These are phyloP conservation scores for Agaricus bisporus DNA, from an alignment of 768 basidiomycete species.

Conservation along the genomic window DNA sequence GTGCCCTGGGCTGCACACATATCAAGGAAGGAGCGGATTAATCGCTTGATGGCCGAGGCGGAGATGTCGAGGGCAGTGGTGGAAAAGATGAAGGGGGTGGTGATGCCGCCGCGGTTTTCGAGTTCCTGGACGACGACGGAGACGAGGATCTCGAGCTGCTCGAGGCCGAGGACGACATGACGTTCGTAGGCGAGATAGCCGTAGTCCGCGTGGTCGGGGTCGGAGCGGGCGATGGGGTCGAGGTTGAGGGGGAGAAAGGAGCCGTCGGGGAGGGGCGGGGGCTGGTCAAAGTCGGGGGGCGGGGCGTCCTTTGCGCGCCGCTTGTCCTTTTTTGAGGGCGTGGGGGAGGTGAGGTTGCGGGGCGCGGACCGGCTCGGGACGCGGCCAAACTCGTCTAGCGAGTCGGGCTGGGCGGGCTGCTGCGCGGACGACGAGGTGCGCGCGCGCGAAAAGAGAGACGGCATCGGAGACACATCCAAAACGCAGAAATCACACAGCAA, in stretches of 20 bases:
- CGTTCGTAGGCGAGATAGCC: conserved; percentile 71
- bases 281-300: conserved; percentile 21
- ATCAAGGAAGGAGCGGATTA: conserved; percentile 78
- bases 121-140: conserved; percentile 66
- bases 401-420: conserved; percentile 26
- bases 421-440: conserved; percentile 53
- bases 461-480: conserved; percentile 47
- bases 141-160: conserved; percentile 68
- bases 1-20: conserved; percentile 38
- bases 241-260: conserved; percentile 48
- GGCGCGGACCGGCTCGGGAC: conserved; percentile 40
- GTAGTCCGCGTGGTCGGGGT: conserved; percentile 43
- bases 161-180: conserved; percentile 72
- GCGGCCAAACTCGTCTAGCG: conserved; percentile 63
- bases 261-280: conserved; percentile 40
- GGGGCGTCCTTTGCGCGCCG: conserved; percentile 36
- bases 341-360: conserved; percentile 19
- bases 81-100: conserved; percentile 90
- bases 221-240: conserved; percentile 35
- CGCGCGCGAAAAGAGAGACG: conserved; percentile 67
- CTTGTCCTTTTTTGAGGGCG: conserved; percentile 46
- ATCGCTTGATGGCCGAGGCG: conserved; percentile 61
- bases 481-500: conserved; percentile 19
- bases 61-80: conserved; percentile 83
- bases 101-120: conserved; percentile 67